Evolutionary conservation across 208 protist genomes (phyloP).

Genomic region (Leishmania tarentolae): DNA sequence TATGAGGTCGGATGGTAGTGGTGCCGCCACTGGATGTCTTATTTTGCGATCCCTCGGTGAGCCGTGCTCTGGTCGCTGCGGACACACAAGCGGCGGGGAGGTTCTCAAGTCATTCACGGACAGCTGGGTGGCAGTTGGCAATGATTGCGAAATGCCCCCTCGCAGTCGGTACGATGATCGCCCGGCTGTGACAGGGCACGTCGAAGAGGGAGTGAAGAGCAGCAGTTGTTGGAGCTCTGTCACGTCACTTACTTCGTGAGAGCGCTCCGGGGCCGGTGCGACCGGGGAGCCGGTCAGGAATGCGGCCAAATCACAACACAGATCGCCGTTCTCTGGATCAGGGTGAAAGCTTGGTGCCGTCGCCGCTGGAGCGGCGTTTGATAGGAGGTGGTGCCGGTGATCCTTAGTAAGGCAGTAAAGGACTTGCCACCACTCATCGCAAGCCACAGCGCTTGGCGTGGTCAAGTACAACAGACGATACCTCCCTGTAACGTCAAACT

Average conservation of each 20-base stretch:
- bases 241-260: not conserved
- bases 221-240: not conserved
- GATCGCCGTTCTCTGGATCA: not conserved
- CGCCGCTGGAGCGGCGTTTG: not conserved
- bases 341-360: not conserved
- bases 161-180: not conserved
- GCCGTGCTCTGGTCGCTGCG: not conserved
- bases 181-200: not conserved
- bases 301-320: not conserved
- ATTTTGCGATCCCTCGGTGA: too few relatives aligned
- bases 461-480: conserved; percentile 20
- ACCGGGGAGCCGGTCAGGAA: not conserved
- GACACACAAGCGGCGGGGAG: not conserved
- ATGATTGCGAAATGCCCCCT: not conserved
- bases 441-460: conserved; percentile 5
- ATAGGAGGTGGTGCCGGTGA: not conserved
- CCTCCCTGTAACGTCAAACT: conserved; percentile 5
- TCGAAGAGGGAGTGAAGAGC: conserved; percentile 2
- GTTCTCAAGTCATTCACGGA: not conserved
- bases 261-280: not conserved
- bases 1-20: not conserved
- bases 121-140: not conserved
- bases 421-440: conserved; percentile 31
- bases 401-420: conserved; percentile 19
- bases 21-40: not conserved